phyloP scores from a whole-genome alignment of 2,329 filamentous ascomycete genomes.

The Colletotrichum sp. region DNA sequence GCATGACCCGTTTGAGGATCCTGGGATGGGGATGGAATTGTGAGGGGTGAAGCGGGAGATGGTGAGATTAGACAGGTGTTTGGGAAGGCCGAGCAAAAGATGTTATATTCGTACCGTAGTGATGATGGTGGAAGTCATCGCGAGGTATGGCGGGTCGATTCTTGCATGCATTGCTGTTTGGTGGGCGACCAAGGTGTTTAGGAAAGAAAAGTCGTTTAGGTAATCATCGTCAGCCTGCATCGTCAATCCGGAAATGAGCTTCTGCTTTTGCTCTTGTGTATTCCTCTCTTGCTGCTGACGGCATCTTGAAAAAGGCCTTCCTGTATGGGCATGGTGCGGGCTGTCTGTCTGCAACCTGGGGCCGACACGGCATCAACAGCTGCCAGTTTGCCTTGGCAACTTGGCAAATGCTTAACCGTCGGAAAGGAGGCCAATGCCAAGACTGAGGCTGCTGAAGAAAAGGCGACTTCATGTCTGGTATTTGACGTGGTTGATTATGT shows the following conservation, averaged over 20 bases:
- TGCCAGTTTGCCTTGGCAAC: conserved; percentile 1
- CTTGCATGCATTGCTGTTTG: neutral
- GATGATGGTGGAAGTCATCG: neutral
- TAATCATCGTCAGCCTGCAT: neutral
- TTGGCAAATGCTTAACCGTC: conserved; percentile 7
- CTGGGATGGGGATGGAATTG: neutral
- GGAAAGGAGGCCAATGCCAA: neutral
- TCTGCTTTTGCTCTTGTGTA: neutral
- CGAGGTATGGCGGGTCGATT: neutral
- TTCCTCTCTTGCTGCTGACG: neutral
- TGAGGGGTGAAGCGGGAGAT: neutral
- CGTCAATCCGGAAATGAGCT: neutral
- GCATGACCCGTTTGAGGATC: neutral
- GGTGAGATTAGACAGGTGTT: no score
- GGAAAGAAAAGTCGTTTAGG: neutral
- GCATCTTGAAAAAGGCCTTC: neutral
- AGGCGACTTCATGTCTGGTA: neutral
- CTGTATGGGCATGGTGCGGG: neutral
- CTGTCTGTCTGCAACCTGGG: neutral
- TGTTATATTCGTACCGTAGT: no score
- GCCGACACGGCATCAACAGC: neutral
- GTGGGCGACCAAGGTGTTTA: neutral
- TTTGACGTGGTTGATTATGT: neutral
- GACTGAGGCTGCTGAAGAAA: neutral
- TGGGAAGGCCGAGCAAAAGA: no score